Evolutionary conservation across 2,329 filamentous ascomycete species (phyloP).

Genomic region (Cercospora janseana): DNA sequence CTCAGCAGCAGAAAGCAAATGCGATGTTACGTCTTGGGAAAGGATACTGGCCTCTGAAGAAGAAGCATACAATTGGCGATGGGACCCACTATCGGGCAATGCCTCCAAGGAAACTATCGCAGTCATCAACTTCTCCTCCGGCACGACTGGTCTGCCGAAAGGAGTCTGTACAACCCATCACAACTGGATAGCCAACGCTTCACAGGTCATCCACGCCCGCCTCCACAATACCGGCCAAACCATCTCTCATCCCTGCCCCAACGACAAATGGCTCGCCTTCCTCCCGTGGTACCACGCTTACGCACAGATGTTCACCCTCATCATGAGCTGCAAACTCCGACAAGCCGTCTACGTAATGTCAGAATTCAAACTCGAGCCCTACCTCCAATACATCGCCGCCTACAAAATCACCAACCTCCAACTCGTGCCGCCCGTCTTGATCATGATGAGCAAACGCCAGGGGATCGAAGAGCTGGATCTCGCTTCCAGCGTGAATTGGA

Average conservation of each 20-base stretch:
- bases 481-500: conserved; percentile 16
- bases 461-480: conserved; percentile 61
- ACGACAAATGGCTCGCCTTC: conserved; percentile 59
- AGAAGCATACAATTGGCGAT: conserved; percentile 6
- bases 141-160: conserved; percentile 79
- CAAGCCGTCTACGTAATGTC: conserved; percentile 71
- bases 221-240: conserved; percentile 59
- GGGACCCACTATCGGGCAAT: conserved; percentile 11
- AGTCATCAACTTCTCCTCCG: conserved; percentile 75
- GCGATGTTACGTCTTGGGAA: conserved; percentile 7
- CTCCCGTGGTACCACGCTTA: conserved; percentile 66
- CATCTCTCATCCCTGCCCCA: conserved; percentile 52
- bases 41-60: conserved; percentile 4
- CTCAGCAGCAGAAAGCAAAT: conserved; percentile 32
- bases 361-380: conserved; percentile 64
- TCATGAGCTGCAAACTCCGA: conserved; percentile 41
- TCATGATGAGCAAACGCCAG: conserved; percentile 70
- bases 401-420: conserved; percentile 66
- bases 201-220: conserved; percentile 39
- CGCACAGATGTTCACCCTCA: conserved; percentile 55
- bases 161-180: conserved; percentile 79
- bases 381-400: conserved; percentile 59
- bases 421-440: conserved; percentile 72
- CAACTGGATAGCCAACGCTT: conserved; percentile 72
- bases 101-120: conserved; percentile 45